phyloP scores from a whole-genome alignment of 1,139 yeast species.

The Arxiozyma slooffiae region DNA sequence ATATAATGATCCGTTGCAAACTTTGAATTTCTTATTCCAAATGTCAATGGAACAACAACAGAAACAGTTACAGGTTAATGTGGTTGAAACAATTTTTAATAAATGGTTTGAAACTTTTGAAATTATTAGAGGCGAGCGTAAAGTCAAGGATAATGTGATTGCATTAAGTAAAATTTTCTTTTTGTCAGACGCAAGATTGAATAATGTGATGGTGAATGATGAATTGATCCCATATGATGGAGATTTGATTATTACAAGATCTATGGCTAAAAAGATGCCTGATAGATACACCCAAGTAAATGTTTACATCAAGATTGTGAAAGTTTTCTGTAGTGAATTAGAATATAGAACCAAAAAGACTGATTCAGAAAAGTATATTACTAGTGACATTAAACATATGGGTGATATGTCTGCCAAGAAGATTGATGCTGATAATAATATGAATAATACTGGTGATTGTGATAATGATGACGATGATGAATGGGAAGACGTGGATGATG shows the following conservation, averaged over 20 bases:
- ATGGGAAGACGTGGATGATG: constrained; percentile 80
- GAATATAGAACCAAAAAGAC: constrained; percentile 46
- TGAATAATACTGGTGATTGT: constrained; percentile 17
- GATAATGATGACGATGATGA: constrained; percentile 41
- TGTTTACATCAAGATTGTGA: constrained; percentile 63
- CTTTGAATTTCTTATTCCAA: constrained; percentile 49
- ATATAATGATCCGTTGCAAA: constrained; percentile 48
- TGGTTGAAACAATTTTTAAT: constrained; percentile 45
- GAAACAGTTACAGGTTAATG: constrained; percentile 20
- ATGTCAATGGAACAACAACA: constrained; percentile 30
- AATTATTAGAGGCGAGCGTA: constrained; percentile 67
- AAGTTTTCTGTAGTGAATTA: constrained; percentile 60
- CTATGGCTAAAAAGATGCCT: constrained; percentile 66
- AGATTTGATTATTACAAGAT: constrained; percentile 67
- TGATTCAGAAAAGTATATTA: constrained; percentile 30
- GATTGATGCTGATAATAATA: constrained; percentile 12
- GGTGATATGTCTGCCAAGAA: constrained; percentile 21
- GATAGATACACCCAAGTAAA: constrained; percentile 54
- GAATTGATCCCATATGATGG: constrained; percentile 54
- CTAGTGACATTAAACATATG: constrained; percentile 13
- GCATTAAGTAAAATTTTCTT: constrained; percentile 62
- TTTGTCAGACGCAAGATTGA: constrained; percentile 46
- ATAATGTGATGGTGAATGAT: constrained; percentile 56
- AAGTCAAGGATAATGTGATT: constrained; percentile 57
- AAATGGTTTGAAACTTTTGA: constrained; percentile 82